Conservation (phyloP, 495 filamentous ascomycete species). For the Sphaerosporella brunnea region DNA sequence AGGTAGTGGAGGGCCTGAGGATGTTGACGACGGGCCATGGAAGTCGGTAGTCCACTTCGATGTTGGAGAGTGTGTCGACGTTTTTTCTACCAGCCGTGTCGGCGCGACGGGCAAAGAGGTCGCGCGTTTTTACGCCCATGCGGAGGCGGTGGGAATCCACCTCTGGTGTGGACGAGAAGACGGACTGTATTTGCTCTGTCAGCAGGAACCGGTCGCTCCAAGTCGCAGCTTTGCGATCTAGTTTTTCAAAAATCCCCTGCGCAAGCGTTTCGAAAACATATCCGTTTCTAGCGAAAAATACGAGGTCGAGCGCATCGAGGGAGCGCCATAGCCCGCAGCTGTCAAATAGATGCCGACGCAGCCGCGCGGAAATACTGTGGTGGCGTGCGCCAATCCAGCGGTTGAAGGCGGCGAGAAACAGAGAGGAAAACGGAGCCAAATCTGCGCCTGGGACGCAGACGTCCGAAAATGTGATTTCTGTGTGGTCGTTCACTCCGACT, state of each 20-base stretch:
- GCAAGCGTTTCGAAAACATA: slow-evolving; percentile 44
- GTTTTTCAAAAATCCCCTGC: slow-evolving; percentile 52
- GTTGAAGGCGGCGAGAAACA: slow-evolving; percentile 52
- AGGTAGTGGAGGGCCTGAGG: slow-evolving; percentile 41
- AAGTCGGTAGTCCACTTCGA: slow-evolving; percentile 45
- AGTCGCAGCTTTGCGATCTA: slow-evolving; percentile 44
- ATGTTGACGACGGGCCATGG: slow-evolving; percentile 82
- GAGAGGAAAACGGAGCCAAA: slow-evolving; percentile 55
- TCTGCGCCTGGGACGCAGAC: slow-evolving; percentile 32
- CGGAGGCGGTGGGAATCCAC: slow-evolving; percentile 44
- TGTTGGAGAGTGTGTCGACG: slow-evolving; percentile 32
- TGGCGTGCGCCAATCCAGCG: slow-evolving; percentile 55
- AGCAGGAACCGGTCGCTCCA: slow-evolving; percentile 76
- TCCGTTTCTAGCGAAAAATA: slow-evolving; percentile 62
- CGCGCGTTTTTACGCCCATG: slow-evolving; percentile 23
- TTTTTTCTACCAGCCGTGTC: background rate
- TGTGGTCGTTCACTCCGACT: background rate
- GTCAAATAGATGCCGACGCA: slow-evolving; percentile 48
- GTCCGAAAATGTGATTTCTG: slow-evolving; percentile 35
- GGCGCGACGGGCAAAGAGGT: slow-evolving; percentile 11
- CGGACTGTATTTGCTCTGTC: slow-evolving; percentile 57
- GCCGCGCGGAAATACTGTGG: slow-evolving; percentile 42
- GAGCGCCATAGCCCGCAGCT: slow-evolving; percentile 48
- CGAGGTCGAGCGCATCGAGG: slow-evolving; percentile 46
- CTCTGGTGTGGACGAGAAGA: slow-evolving; percentile 36